Evolutionary conservation across 495 filamentous ascomycete genomes (phyloP).

Genomic region (Talaromyces nanjingensis): DNA sequence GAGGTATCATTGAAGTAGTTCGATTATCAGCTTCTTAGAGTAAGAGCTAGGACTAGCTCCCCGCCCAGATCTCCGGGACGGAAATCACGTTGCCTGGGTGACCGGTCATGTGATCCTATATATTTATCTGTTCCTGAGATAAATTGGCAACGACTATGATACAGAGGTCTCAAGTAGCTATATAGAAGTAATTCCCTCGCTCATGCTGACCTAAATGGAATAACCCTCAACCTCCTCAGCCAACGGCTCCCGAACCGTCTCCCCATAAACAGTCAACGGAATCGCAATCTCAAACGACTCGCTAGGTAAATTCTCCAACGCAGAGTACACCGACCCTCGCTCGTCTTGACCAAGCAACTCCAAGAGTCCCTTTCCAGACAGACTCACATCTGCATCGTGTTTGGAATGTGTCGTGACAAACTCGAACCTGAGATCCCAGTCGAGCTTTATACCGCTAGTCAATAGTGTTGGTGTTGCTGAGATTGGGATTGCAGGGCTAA

Average conservation of each 20-base stretch:
- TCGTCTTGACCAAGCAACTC: slow-evolving; percentile 63
- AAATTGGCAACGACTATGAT: not conserved
- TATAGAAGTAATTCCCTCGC: not conserved
- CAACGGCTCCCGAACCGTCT: slow-evolving; percentile 40
- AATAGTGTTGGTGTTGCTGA: slow-evolving; percentile 80
- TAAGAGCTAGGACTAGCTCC: not conserved
- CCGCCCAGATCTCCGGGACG: not conserved
- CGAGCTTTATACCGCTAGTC: slow-evolving; percentile 75
- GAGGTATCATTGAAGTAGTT: too few relatives aligned
- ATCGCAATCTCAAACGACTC: slow-evolving; percentile 88
- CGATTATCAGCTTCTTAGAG: not conserved
- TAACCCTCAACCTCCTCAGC: slow-evolving; percentile 42
- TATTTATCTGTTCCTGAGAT: not conserved
- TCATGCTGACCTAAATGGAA: slow-evolving; percentile 25
- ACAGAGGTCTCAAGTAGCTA: not conserved
- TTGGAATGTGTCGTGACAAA: slow-evolving; percentile 62
- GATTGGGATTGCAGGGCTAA: slow-evolving; percentile 72
- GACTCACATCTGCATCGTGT: slow-evolving; percentile 19
- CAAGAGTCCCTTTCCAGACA: slow-evolving; percentile 36
- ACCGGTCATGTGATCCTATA: slow-evolving; percentile 2
- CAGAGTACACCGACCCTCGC: slow-evolving; percentile 60
- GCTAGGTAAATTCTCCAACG: slow-evolving; percentile 67
- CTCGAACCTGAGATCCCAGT: slow-evolving; percentile 83
- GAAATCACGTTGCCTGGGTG: slow-evolving; percentile 4
- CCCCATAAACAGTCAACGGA: slow-evolving; percentile 77